phyloP scores from a whole-genome alignment of 371 early-diverging fungal genomes.

The Syncephalastrum racemosum region DNA sequence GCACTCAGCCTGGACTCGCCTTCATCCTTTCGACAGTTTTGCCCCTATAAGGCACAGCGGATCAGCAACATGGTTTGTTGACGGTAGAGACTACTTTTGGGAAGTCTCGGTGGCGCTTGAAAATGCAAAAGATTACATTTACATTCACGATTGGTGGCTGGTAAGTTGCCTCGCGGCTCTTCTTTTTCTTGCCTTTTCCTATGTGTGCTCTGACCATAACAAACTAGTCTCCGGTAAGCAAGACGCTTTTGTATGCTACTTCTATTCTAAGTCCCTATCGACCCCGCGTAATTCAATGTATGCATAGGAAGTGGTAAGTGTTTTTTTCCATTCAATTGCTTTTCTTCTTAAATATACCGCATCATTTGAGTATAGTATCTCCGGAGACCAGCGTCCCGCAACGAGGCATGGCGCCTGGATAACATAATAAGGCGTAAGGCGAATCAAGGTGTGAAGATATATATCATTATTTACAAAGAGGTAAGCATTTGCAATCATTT shows the following conservation, averaged over 20 bases:
- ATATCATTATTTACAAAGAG: conserved; percentile 89
- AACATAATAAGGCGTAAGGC: conserved; percentile 80
- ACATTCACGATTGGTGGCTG: conserved; percentile 90
- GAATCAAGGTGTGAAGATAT: conserved; percentile 83
- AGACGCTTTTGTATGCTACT: background rate
- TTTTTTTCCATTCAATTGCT: conserved; percentile 1
- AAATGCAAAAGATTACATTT: conserved; percentile 69
- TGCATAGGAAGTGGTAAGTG: conserved; percentile 23
- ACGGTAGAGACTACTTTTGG: conserved; percentile 81
- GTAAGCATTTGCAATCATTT: conserved; percentile 28
- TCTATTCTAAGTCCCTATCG: background rate
- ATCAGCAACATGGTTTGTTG: conserved; percentile 72
- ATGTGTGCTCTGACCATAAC: background rate
- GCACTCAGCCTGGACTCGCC: conserved; percentile 53
- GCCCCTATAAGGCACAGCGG: conserved; percentile 68
- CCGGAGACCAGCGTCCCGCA: conserved; percentile 64
- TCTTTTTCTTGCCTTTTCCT: background rate
- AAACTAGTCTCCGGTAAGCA: conserved; percentile 5
- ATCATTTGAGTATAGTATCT: conserved; percentile 53
- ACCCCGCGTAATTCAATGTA: background rate
- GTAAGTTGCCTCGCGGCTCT: conserved; percentile 26
- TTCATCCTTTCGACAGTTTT: conserved; percentile 74
- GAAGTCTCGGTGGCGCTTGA: conserved; percentile 70
- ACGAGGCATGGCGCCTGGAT: conserved; percentile 78
- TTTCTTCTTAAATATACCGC: no score